Evolutionary conservation across 2,329 filamentous ascomycete species (phyloP).

Genomic region (Alternaria brassicicola): DNA sequence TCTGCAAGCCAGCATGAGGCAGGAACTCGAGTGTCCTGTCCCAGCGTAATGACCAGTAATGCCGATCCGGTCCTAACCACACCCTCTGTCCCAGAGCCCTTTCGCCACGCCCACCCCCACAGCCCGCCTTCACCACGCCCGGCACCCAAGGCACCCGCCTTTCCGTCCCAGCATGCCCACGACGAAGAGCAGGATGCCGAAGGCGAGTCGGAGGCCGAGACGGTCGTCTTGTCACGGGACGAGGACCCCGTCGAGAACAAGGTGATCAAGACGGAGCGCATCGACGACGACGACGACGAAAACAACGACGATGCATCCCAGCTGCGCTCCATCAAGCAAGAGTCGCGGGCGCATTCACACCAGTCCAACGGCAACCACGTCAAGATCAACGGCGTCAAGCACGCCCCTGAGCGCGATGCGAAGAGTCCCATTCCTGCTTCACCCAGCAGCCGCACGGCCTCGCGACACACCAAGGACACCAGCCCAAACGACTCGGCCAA

Average conservation of each 20-base stretch:
- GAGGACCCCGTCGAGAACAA: slow-evolving; percentile 50
- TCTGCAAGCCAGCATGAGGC: slow-evolving; percentile 48
- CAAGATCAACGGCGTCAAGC: slow-evolving; percentile 40
- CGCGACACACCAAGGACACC: slow-evolving; percentile 44
- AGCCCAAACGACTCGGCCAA: slow-evolving; percentile 39
- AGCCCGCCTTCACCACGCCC: slow-evolving; percentile 23
- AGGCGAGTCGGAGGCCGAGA: slow-evolving; percentile 58
- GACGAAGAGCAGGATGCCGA: slow-evolving; percentile 42
- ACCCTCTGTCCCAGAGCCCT: slow-evolving; percentile 24
- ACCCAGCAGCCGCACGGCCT: slow-evolving; percentile 43
- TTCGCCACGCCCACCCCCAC: slow-evolving; percentile 16
- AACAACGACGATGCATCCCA: slow-evolving; percentile 28
- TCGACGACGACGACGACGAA: slow-evolving; percentile 42
- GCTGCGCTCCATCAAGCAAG: slow-evolving; percentile 39
- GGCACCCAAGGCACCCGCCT: slow-evolving; percentile 15
- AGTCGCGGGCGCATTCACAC: slow-evolving; percentile 31
- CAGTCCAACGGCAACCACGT: slow-evolving; percentile 28
- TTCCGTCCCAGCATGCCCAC: slow-evolving; percentile 29
- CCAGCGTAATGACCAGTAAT: slow-evolving; percentile 51
- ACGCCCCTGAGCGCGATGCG: slow-evolving; percentile 37
- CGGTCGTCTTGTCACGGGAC: slow-evolving; percentile 53
- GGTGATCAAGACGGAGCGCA: slow-evolving; percentile 50
- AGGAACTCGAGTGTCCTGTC: slow-evolving; percentile 48
- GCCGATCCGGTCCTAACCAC: slow-evolving; percentile 42
- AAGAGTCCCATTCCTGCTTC: slow-evolving; percentile 45